These are phyloP conservation scores for Adenanthera pavonina DNA, from an alignment of 306 rosid genomes.

Conservation along the genomic window DNA sequence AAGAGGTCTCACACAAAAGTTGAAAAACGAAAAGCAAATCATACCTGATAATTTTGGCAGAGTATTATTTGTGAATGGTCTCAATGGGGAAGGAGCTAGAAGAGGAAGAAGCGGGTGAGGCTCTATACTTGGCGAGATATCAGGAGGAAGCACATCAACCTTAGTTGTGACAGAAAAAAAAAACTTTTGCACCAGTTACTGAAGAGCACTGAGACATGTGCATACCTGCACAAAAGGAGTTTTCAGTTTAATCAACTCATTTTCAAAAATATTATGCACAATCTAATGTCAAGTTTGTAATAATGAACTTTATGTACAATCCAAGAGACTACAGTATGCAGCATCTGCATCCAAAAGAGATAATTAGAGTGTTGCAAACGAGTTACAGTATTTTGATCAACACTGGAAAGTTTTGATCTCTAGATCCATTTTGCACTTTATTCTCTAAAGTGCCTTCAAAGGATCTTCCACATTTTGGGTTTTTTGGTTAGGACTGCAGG, in stretches of 20 bases:
- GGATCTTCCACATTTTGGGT: not conserved
- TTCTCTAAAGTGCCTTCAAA: not conserved
- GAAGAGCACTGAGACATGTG: constrained; percentile 38
- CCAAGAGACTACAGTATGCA: not conserved
- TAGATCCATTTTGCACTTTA: not conserved
- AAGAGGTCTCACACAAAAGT: constrained; percentile 18
- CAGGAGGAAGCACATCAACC: constrained; percentile 46
- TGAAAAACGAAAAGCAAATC: constrained; percentile 31
- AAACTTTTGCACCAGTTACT: constrained; percentile 21
- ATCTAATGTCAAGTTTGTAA: not conserved
- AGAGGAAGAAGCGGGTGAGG: constrained; percentile 65
- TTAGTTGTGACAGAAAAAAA: constrained; percentile 14
- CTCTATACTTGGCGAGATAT: constrained; percentile 45
- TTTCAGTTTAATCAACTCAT: constrained; percentile 15
- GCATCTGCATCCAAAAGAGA: constrained; percentile 11
- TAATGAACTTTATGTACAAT: not conserved
- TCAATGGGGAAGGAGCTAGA: constrained; percentile 64
- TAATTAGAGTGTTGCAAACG: constrained; percentile 2
- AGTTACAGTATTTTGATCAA: not conserved
- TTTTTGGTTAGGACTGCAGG: not conserved
- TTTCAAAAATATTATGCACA: constrained; percentile 10
- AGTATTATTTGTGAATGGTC: constrained; percentile 51
- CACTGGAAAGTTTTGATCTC: not conserved
- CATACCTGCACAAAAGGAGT: constrained; percentile 43
- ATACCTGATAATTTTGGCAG: constrained; percentile 59